Conservation (phyloP, 1,284 basidiomycete species). For the Stygiomarasmius scandens region DNA sequence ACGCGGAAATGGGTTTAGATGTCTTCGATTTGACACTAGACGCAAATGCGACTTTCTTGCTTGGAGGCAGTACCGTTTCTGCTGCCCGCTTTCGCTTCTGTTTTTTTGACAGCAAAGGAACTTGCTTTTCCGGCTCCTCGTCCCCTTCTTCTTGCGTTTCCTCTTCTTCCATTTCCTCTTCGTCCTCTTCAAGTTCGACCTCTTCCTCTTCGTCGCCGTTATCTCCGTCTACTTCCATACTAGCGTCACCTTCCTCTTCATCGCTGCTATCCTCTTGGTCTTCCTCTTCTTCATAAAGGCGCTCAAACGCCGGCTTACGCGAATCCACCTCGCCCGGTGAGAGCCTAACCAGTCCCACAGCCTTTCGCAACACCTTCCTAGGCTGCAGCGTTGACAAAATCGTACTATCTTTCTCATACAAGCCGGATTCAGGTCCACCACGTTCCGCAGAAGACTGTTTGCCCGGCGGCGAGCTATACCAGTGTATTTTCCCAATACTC, state of each 20-base stretch:
- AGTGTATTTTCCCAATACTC: slow-evolving; percentile 79
- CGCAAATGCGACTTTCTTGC: slow-evolving; percentile 54
- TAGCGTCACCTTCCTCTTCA: slow-evolving; percentile 26
- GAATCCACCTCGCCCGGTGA: slow-evolving; percentile 51
- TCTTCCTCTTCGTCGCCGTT: slow-evolving; percentile 38
- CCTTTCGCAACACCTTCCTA: slow-evolving; percentile 67
- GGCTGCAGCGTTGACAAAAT: slow-evolving; percentile 53
- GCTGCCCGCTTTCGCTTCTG: slow-evolving; percentile 52
- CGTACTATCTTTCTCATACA: slow-evolving; percentile 46
- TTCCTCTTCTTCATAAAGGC: slow-evolving; percentile 40
- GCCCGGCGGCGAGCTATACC: slow-evolving; percentile 64
- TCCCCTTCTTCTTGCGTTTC: slow-evolving; percentile 21
- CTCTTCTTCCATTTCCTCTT: slow-evolving; percentile 25
- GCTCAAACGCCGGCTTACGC: slow-evolving; percentile 58
- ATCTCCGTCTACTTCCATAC: slow-evolving; percentile 28
- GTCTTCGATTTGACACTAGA: slow-evolving; percentile 9
- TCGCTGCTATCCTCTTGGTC: slow-evolving; percentile 28
- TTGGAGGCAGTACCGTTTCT: slow-evolving; percentile 33
- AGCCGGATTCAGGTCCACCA: slow-evolving; percentile 5
- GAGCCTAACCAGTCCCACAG: slow-evolving; percentile 62
- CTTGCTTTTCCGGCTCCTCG: slow-evolving; percentile 8
- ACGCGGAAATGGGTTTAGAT: slow-evolving; percentile 2
- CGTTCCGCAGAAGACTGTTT: slow-evolving; percentile 21
- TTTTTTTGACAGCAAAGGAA: slow-evolving; percentile 39
- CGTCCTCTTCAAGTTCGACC: slow-evolving; percentile 25